These are phyloP conservation scores for Crithidia thermophila DNA, from an alignment of 208 protist species.

Conservation along the genomic window DNA sequence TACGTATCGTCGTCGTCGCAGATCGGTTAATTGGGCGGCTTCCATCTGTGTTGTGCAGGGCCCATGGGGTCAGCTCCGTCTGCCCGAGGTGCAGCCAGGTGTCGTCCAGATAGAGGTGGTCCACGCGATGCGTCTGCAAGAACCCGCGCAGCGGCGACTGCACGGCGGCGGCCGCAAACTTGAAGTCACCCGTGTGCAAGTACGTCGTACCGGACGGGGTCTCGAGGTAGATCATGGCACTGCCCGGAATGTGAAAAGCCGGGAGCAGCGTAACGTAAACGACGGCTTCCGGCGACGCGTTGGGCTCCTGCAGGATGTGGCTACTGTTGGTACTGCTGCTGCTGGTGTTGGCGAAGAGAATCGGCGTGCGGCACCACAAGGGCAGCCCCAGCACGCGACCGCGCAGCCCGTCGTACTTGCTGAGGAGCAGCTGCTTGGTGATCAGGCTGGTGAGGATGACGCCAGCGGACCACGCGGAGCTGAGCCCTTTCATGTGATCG, in stretches of 20 bases:
- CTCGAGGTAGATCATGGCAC: conserved; percentile 79
- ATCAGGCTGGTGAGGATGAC: conserved; percentile 58
- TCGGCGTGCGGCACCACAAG: conserved; percentile 36
- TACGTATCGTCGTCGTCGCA: no score
- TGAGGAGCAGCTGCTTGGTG: conserved; percentile 58
- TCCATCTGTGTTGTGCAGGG: neutral
- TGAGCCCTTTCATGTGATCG: conserved; percentile 87
- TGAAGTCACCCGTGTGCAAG: conserved; percentile 87
- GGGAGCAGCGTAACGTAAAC: conserved; percentile 60
- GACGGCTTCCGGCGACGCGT: no score
- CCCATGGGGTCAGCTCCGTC: conserved; percentile 13
- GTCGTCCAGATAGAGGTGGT: conserved; percentile 86
- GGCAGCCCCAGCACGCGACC: conserved; percentile 36
- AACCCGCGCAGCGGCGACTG: conserved; percentile 42
- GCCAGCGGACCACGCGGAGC: conserved; percentile 50
- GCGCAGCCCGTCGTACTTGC: conserved; percentile 44
- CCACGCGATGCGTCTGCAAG: conserved; percentile 56
- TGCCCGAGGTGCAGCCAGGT: conserved; percentile 82
- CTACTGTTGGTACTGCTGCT: no score
- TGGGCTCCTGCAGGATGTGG: no score
- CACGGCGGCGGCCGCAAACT: conserved; percentile 41
- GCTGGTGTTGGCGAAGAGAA: conserved; percentile 25
- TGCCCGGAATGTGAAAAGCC: conserved; percentile 79
- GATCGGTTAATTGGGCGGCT: no score
- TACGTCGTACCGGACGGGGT: conserved; percentile 49